These are phyloP conservation scores for Cercospora sp. DNA, from an alignment of 2,329 filamentous ascomycete genomes.

Conservation along the genomic window DNA sequence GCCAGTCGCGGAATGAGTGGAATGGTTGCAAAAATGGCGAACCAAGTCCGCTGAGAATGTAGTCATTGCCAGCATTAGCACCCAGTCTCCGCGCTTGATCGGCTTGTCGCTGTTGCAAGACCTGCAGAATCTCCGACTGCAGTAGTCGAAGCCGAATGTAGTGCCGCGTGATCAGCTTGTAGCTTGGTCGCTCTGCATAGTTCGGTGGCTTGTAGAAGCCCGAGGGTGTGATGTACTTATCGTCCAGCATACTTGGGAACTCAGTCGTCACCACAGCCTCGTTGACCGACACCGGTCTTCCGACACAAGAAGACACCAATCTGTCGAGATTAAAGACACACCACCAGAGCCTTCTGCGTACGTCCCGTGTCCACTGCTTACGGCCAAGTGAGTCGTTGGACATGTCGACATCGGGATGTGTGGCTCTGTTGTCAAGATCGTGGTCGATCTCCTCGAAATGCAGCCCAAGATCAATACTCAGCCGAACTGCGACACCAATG, in stretches of 20 bases:
- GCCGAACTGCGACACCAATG: conserved; percentile 83
- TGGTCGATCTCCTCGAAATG: conserved; percentile 81
- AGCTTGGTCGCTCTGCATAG: conserved; percentile 62
- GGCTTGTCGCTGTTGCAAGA: conserved; percentile 87
- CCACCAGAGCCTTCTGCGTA: conserved; percentile 90
- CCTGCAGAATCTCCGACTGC: conserved; percentile 93
- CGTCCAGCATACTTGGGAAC: conserved; percentile 85
- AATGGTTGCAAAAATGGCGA: conserved; percentile 85
- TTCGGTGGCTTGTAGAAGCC: conserved; percentile 67
- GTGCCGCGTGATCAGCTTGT: conserved; percentile 87
- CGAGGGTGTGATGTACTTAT: conserved; percentile 78
- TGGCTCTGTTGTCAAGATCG: conserved; percentile 49
- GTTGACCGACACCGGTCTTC: conserved; percentile 89
- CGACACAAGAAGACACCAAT: conserved; percentile 92
- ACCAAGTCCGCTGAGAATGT: conserved; percentile 74
- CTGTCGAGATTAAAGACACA: conserved; percentile 88
- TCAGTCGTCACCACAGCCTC: conserved; percentile 96
- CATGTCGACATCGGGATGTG: conserved; percentile 22
- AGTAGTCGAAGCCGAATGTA: conserved; percentile 86
- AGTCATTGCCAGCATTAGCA: conserved; percentile 65
- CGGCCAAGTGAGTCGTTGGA: conserved; percentile 52
- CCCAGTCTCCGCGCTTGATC: conserved; percentile 70
- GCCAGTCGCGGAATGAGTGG: conserved; percentile 83
- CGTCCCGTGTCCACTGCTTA: conserved; percentile 80
- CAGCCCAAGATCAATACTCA: conserved; percentile 87